A percentile compares a stretch with the other conserved stretches of the same genome.
Evolutionary conservation across 352 stramenopile genomes (phyloP).

Genomic region (Phytophthora quininea): DNA sequence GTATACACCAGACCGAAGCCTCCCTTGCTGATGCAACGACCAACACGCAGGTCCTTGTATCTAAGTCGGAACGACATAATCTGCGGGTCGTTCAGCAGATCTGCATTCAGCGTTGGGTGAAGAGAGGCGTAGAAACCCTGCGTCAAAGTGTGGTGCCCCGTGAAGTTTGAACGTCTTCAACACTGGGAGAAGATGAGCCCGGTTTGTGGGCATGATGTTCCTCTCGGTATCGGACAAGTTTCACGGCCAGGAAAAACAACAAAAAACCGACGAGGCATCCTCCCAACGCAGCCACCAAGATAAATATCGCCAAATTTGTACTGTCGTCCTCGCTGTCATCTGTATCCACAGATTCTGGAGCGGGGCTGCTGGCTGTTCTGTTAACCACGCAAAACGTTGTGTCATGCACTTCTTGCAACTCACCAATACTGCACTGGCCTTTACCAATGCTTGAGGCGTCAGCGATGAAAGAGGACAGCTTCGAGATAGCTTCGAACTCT

Average conservation of each 20-base stretch:
- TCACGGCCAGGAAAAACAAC: slow-evolving; percentile 38
- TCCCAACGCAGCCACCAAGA: slow-evolving; percentile 38
- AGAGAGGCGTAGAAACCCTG: slow-evolving; percentile 52
- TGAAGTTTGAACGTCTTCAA: slow-evolving; percentile 26
- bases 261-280: slow-evolving; percentile 44
- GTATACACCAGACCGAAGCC: slow-evolving; percentile 51
- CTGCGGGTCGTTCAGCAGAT: slow-evolving; percentile 42
- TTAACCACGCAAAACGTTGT: slow-evolving; percentile 52
- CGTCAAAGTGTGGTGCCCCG: slow-evolving; percentile 27
- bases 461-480: slow-evolving; percentile 37
- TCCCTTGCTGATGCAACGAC: slow-evolving; percentile 49
- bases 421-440: slow-evolving; percentile 31
- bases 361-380: slow-evolving; percentile 16
- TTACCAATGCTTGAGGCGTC: slow-evolving; percentile 7
- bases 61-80: slow-evolving; percentile 45
- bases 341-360: slow-evolving; percentile 21
- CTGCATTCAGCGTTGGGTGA: slow-evolving; percentile 37
- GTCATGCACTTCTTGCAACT: slow-evolving; percentile 35
- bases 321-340: slow-evolving; percentile 5
- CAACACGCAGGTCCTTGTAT: slow-evolving; percentile 45
- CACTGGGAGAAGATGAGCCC: slow-evolving; percentile 12
- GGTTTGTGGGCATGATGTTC: slow-evolving; percentile 14
- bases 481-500: slow-evolving; percentile 39
- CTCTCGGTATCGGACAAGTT: slow-evolving; percentile 18
- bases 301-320: slow-evolving; percentile 40